A percentile compares a stretch with the other conserved stretches of the same genome.
Evolutionary conservation across 768 basidiomycete genomes (phyloP).

Genomic region (Rhodocollybia butyracea): DNA sequence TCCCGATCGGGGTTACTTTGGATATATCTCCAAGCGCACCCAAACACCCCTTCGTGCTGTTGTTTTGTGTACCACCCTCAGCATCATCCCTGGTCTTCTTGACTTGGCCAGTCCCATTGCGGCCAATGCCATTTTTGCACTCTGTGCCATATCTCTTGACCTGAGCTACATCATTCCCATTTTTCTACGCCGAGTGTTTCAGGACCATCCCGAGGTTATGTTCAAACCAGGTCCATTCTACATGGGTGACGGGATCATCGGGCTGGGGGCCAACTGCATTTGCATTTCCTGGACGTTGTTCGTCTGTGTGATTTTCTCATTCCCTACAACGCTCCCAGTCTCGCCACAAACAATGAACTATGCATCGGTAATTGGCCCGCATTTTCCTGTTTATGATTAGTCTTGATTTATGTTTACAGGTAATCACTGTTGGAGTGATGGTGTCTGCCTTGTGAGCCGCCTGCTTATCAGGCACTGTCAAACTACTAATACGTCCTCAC

Average conservation of each 20-base stretch:
- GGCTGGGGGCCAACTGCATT: conserved; percentile 55
- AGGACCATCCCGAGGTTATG: conserved; percentile 74
- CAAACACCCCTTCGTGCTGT: conserved; percentile 77
- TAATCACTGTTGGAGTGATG: conserved; percentile 52
- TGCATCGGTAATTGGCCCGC: conserved; percentile 49
- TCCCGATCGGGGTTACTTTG: conserved; percentile 78
- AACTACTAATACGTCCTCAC: background rate
- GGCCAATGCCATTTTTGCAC: conserved; percentile 77
- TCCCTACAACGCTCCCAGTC: conserved; percentile 69
- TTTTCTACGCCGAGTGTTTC: conserved; percentile 63
- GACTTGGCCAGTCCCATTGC: conserved; percentile 76
- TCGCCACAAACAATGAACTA: conserved; percentile 79
- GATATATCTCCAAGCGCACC: conserved; percentile 57
- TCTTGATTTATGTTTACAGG: conserved; percentile 21
- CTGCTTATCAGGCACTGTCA: background rate
- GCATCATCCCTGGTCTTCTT: conserved; percentile 68
- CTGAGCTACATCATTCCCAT: conserved; percentile 83
- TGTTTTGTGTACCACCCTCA: conserved; percentile 65
- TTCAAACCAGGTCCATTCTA: conserved; percentile 89
- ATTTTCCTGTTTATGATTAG: background rate
- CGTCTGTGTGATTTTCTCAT: conserved; percentile 66
- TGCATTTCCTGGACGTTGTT: conserved; percentile 72
- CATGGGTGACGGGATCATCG: conserved; percentile 68
- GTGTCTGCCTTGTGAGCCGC: conserved; percentile 52
- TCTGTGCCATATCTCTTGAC: conserved; percentile 78